Conservation (phyloP, 371 early-diverging fungal genomes). For the Coemansia sp. region DNA sequence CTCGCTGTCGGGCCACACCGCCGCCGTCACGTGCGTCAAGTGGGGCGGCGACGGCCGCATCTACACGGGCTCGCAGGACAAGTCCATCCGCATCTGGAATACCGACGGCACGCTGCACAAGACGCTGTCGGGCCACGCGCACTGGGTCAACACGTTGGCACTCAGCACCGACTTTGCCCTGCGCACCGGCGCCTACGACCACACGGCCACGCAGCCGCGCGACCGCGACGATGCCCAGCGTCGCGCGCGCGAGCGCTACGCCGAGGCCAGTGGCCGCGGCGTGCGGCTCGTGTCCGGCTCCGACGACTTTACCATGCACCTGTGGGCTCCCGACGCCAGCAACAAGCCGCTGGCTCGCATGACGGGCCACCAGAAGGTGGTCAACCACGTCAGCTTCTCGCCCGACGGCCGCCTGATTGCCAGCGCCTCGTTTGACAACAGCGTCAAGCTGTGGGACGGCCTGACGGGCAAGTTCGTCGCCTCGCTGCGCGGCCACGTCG, state of each 20-base stretch:
- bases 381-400: slow-evolving; percentile 91
- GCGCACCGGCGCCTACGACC: slow-evolving; percentile 89
- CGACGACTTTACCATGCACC: slow-evolving; percentile 95
- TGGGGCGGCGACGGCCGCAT: slow-evolving; percentile 96
- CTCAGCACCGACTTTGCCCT: slow-evolving; percentile 87
- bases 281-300: slow-evolving; percentile 92
- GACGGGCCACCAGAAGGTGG: slow-evolving; percentile 96
- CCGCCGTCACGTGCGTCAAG: slow-evolving; percentile 86
- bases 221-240: slow-evolving; percentile 71
- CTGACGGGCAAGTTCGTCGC: slow-evolving; percentile 89
- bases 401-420: slow-evolving; percentile 93
- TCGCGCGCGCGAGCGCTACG: slow-evolving; percentile 78
- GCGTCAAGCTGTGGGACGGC: slow-evolving; percentile 97
- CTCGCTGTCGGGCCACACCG: slow-evolving; percentile 86
- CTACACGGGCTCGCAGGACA: slow-evolving; percentile 90
- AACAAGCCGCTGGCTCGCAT: slow-evolving; percentile 87
- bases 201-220: slow-evolving; percentile 65
- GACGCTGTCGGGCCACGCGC: slow-evolving; percentile 89
- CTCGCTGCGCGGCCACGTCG: slow-evolving; percentile 91
- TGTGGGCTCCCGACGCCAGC: slow-evolving; percentile 85
- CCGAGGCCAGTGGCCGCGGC: slow-evolving; percentile 64
- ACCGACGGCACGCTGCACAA: slow-evolving; percentile 82
- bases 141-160: slow-evolving; percentile 94
- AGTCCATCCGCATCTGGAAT: slow-evolving; percentile 94
- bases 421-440: slow-evolving; percentile 97